Evolutionary conservation across 75 land plant species (phyloP), one percentile per base, ranked within the genome.

Genomic region (Sequoia sempervirens): DNA sequence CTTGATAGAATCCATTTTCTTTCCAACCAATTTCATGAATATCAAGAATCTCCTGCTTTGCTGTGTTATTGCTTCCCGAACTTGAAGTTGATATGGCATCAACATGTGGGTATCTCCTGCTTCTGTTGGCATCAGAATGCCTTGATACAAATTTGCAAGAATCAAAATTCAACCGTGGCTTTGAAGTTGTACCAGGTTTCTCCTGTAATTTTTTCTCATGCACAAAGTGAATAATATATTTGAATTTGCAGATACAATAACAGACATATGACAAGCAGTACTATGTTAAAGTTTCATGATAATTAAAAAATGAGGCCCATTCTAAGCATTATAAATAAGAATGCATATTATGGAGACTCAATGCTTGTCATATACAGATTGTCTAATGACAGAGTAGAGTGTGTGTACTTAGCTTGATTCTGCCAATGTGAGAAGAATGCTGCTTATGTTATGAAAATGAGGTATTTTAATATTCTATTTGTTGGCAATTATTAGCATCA

Each of bases 11-110:
- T 20, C 70, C 54, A 47, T 64, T 82, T 72, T 73, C 80, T 43
- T 80, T 88, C 41, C 37, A 7, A 32, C 79, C 82, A 78, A 47
- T 84, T 74, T 91, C 90, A 61, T 83, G 74, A 34, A 30, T 9
- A 52, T 30, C 58, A 5, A 89, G 88, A 17, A 86, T 90, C 34
- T 87, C 68, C 23, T 82, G 68, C 73, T 83, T 93, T 56, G 11
- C 61, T 30, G 61, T 50, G 81, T 86, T 89, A 78, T 91, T 84
- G 79, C 90, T 88, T 1, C 88, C 92, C 36, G 89, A 88, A 80
- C 90, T 88, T 80, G 91, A 88, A 34, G 36, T 34, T 34, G 36
- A 74, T 17, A 87, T 86, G 23, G 83, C 50, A 72, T 91, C 95
- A 82, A 87, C 89, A 73, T 81, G 88, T 54, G 82, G 84, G 5